These are phyloP conservation scores for Plenodomus lindquistii DNA, from an alignment of 2,329 filamentous ascomycete genomes.

Conservation along the genomic window DNA sequence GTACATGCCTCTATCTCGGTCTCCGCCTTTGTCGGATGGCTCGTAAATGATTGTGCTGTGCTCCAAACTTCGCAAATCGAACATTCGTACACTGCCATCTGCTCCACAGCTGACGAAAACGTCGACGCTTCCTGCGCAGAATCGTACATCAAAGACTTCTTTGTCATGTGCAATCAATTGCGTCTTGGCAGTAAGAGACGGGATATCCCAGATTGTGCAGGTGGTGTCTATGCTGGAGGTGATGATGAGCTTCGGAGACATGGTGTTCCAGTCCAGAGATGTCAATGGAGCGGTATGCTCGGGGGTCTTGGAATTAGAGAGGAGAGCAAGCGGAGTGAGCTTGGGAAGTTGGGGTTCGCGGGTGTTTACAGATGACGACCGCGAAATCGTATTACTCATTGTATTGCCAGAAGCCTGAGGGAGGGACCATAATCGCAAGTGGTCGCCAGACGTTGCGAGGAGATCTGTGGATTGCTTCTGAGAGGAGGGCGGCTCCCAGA, in stretches of 20 bases:
- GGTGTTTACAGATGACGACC: slow-evolving; percentile 64
- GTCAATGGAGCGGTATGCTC: slow-evolving; percentile 97
- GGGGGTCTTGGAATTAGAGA: slow-evolving; percentile 97
- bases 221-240: slow-evolving; percentile 99
- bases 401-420: slow-evolving; percentile 59
- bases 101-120: slow-evolving; percentile 98
- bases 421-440: slow-evolving; percentile 90
- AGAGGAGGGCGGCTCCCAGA: slow-evolving; percentile 94
- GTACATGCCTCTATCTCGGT: slow-evolving; percentile 48
- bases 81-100: slow-evolving; percentile 98
- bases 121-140: slow-evolving; percentile 97
- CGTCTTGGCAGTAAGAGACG: slow-evolving; percentile 94
- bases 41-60: slow-evolving; percentile 99
- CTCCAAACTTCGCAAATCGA: slow-evolving; percentile 92
- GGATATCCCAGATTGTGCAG: slow-evolving; percentile 99
- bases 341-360: slow-evolving; percentile 70
- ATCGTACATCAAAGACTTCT: slow-evolving; percentile 97
- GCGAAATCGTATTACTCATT: slow-evolving; percentile 71
- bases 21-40: slow-evolving; percentile 78
- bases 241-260: slow-evolving; percentile 95
- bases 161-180: slow-evolving; percentile 98
- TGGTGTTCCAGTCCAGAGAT: slow-evolving; percentile 96
- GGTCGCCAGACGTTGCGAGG: slow-evolving; percentile 91
- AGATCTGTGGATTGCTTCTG: slow-evolving; percentile 96
- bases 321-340: slow-evolving; percentile 84